These are phyloP conservation scores for Aspergillus tubingensis DNA, from an alignment of 2,329 filamentous ascomycete species.

Conservation along the genomic window DNA sequence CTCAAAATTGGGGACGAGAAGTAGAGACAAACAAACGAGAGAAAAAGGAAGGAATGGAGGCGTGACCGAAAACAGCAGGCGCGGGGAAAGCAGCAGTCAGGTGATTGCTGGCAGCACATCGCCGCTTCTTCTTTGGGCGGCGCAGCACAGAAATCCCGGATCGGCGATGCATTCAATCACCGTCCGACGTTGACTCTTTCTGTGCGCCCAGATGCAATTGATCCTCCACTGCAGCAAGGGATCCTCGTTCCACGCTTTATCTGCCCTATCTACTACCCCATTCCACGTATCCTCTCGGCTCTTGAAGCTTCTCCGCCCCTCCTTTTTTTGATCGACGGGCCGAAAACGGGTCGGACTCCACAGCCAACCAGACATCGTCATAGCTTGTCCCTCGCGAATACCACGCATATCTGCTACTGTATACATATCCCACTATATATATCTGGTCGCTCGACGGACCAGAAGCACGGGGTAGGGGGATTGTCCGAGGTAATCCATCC, in stretches of 20 bases:
- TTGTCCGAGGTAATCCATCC: not conserved
- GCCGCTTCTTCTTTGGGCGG: not conserved
- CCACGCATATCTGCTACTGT: not conserved
- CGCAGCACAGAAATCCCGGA: not conserved
- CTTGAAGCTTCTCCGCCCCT: not conserved
- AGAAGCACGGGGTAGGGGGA: not conserved
- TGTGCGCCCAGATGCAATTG: not conserved
- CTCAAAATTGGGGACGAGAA: not conserved
- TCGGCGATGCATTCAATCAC: not conserved
- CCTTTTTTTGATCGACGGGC: slow-evolving; percentile 6
- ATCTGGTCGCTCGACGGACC: not conserved
- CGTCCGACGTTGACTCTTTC: not conserved
- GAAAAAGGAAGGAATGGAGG: not conserved
- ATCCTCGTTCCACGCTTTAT: not conserved
- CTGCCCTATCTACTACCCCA: not conserved
- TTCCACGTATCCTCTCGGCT: not conserved
- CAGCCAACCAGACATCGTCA: slow-evolving; percentile 7
- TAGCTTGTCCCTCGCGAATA: not conserved
- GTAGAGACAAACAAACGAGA: not conserved
- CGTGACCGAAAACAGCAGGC: slow-evolving; percentile 1
- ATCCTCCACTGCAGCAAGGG: not conserved
- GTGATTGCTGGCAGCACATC: slow-evolving; percentile 9
- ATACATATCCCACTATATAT: not conserved
- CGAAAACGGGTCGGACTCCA: slow-evolving; percentile 10
- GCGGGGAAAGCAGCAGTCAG: slow-evolving; percentile 29